phyloP scores from a whole-genome alignment of 1,284 basidiomycete genomes.

The Ustilago cynodontis region DNA sequence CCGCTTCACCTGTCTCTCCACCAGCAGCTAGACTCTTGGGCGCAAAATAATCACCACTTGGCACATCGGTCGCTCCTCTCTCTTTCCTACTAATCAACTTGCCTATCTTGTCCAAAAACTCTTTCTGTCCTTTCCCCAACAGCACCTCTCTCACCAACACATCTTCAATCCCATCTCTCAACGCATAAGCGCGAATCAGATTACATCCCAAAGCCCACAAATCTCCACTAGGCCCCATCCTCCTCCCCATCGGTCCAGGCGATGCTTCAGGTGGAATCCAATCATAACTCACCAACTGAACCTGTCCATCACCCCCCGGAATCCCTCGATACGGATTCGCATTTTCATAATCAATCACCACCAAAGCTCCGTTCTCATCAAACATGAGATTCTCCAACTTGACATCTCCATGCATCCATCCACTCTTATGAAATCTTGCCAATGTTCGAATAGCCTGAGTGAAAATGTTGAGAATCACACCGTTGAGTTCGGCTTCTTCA shows the following conservation, averaged over 20 bases:
- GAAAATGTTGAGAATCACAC: conserved; percentile 62
- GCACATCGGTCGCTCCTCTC: background rate
- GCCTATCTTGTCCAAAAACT: conserved; percentile 54
- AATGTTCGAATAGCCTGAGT: conserved; percentile 57
- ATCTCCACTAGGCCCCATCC: conserved; percentile 65
- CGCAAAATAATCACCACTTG: conserved; percentile 30
- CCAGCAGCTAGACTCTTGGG: conserved; percentile 1
- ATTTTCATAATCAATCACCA: conserved; percentile 68
- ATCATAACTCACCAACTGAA: conserved; percentile 64
- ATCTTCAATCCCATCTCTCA: conserved; percentile 66
- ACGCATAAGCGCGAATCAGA: conserved; percentile 64
- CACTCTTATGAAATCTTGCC: conserved; percentile 59
- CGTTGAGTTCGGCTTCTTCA: conserved; percentile 62
- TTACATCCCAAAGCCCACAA: conserved; percentile 67
- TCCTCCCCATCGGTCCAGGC: conserved; percentile 56
- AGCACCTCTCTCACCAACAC: conserved; percentile 54
- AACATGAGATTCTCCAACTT: conserved; percentile 69
- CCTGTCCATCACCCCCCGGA: conserved; percentile 61
- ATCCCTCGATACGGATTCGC: conserved; percentile 66
- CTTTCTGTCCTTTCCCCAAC: conserved; percentile 54
- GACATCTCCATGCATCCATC: conserved; percentile 69
- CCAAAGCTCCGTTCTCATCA: conserved; percentile 52
- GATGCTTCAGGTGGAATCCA: conserved; percentile 67
- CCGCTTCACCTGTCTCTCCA: background rate
- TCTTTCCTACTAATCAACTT: conserved; percentile 27